phyloP scores from a whole-genome alignment of 202 grass and related monocot species.

The Carex arenaria region DNA sequence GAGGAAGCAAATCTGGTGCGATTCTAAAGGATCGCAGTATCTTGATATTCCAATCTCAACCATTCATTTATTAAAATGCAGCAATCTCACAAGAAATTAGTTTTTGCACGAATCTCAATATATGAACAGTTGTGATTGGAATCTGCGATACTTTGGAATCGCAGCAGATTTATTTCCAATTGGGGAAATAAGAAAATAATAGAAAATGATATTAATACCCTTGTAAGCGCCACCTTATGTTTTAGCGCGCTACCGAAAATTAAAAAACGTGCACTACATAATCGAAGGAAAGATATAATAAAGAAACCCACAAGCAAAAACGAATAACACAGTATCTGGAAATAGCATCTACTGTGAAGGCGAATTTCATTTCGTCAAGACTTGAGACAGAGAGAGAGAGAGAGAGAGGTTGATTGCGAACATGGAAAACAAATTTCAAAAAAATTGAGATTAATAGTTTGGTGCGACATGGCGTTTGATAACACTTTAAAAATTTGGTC shows the following conservation, averaged over 20 bases:
- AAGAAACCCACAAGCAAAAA: neutral
- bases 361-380: neutral
- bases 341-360: neutral
- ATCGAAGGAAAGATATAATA: neutral
- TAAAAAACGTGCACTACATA: neutral
- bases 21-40: no score
- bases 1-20: no score
- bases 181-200: neutral
- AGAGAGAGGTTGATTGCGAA: neutral
- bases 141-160: no score
- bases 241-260: neutral
- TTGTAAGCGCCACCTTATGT: neutral
- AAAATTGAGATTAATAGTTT: constrained; percentile 12
- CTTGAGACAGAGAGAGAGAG: neutral
- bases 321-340: neutral
- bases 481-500: neutral
- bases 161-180: no score
- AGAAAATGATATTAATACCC: constrained; percentile 4
- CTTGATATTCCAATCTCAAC: no score
- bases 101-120: no score
- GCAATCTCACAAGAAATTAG: no score
- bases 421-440: neutral
- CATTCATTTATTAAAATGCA: no score
- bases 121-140: no score
- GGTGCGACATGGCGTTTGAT: neutral